Conservation (phyloP, 305 asterid species). For the Fraxinus platypoda region DNA sequence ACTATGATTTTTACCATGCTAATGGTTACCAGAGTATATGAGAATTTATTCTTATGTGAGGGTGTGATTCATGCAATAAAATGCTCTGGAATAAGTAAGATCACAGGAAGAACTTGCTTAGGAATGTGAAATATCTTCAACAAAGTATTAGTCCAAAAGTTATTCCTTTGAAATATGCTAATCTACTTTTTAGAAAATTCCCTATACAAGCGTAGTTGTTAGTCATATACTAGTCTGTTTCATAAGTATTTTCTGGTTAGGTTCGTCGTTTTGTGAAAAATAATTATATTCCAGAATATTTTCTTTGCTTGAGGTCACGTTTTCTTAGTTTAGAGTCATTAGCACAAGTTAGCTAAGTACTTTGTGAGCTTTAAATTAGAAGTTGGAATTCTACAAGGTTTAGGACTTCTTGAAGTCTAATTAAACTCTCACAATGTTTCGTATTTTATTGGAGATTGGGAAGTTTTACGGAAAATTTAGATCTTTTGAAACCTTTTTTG, state of each 20-base stretch:
- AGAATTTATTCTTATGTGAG: not conserved
- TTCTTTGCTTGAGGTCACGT: not conserved
- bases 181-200: not conserved
- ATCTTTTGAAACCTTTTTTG: not conserved
- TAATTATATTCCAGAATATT: not conserved
- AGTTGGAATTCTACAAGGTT: not conserved
- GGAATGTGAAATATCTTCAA: not conserved
- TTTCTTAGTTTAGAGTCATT: not conserved
- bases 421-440: not conserved
- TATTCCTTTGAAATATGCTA: not conserved
- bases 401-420: not conserved
- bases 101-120: not conserved
- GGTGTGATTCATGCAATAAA: not conserved
- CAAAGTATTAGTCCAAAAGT: not conserved
- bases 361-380: not conserved
- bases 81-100: not conserved
- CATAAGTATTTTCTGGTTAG: not conserved
- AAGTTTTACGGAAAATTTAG: not conserved
- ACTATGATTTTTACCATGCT: not conserved
- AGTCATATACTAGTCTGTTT: not conserved
- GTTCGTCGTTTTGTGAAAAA: not conserved
- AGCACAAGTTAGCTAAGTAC: not conserved
- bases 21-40: not conserved
- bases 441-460: not conserved
- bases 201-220: not conserved